These are phyloP conservation scores for Cryptococcus depauperatus DNA, from an alignment of 1,284 basidiomycete genomes.

Conservation along the genomic window DNA sequence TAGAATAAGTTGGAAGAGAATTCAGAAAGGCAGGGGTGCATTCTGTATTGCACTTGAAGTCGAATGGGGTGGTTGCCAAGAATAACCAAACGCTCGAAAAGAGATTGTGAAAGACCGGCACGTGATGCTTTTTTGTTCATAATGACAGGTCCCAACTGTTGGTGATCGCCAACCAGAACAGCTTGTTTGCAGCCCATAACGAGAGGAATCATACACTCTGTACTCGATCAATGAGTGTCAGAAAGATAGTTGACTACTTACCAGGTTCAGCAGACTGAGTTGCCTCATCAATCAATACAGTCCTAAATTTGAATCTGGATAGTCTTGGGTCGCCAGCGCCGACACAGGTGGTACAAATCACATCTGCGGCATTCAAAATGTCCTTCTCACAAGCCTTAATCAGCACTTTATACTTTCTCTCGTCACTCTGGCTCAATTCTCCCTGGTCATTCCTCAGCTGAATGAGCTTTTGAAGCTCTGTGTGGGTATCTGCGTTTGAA, in stretches of 20 bases:
- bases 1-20: constrained; percentile 99
- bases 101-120: constrained; percentile 91
- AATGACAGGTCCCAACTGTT: constrained; percentile 97
- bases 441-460: constrained; percentile 96
- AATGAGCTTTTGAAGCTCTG: constrained; percentile 94
- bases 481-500: constrained; percentile 85
- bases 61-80: constrained; percentile 95
- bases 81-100: constrained; percentile 94
- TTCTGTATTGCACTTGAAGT: constrained; percentile 98
- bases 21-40: constrained; percentile 98
- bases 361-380: constrained; percentile 88
- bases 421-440: constrained; percentile 90
- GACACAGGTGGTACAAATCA: constrained; percentile 98
- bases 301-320: constrained; percentile 94
- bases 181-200: constrained; percentile 98
- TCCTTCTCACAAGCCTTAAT: constrained; percentile 95
- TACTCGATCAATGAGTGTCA: constrained; percentile 5
- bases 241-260: constrained; percentile 45
- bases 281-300: constrained; percentile 96
- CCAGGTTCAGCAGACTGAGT: constrained; percentile 97
- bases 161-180: constrained; percentile 95
- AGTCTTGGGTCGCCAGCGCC: constrained; percentile 93
- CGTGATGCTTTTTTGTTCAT: constrained; percentile 99
- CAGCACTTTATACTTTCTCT: constrained; percentile 93
- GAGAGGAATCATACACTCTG: constrained; percentile 98